Conservation (phyloP, 2,329 filamentous ascomycete species). For the Xylaria sp. region DNA sequence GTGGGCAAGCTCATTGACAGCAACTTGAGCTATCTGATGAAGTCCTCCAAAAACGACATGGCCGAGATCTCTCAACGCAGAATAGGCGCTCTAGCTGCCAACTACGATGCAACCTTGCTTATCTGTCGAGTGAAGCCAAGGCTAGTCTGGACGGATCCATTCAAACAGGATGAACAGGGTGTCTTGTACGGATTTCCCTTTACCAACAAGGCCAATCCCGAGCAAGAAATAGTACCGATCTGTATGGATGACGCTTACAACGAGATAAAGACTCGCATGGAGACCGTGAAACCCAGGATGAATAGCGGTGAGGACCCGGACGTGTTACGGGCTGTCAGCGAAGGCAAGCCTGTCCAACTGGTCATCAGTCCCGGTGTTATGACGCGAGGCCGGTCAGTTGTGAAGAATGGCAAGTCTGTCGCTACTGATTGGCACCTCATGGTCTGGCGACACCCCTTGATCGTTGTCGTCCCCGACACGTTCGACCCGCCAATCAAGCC, state of each 20-base stretch:
- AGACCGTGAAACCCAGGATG: background rate
- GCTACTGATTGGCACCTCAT: constrained; percentile 2
- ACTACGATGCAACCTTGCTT: constrained; percentile 10
- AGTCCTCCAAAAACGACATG: background rate
- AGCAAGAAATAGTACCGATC: constrained; percentile 4
- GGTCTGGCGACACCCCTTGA: constrained; percentile 6
- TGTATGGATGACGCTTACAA: background rate
- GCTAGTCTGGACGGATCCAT: constrained; percentile 23
- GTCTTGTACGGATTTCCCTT: constrained; percentile 15
- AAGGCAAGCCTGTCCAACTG: constrained; percentile 19
- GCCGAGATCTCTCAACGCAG: background rate
- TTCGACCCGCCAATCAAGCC: constrained; percentile 18
- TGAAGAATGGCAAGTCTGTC: background rate
- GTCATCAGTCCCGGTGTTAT: constrained; percentile 15
- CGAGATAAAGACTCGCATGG: background rate
- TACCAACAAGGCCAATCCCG: constrained; percentile 10
- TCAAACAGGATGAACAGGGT: constrained; percentile 16
- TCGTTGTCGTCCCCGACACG: constrained; percentile 1
- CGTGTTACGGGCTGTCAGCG: background rate
- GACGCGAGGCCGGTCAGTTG: background rate
- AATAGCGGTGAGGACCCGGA: background rate
- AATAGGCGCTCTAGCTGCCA: background rate
- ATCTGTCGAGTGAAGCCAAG: constrained; percentile 15
- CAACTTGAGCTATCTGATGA: constrained; percentile 21
- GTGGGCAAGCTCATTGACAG: constrained; percentile 8